These are phyloP conservation scores for Eudorina sp. DNA, from an alignment of 139 green algal species.

Conservation along the genomic window DNA sequence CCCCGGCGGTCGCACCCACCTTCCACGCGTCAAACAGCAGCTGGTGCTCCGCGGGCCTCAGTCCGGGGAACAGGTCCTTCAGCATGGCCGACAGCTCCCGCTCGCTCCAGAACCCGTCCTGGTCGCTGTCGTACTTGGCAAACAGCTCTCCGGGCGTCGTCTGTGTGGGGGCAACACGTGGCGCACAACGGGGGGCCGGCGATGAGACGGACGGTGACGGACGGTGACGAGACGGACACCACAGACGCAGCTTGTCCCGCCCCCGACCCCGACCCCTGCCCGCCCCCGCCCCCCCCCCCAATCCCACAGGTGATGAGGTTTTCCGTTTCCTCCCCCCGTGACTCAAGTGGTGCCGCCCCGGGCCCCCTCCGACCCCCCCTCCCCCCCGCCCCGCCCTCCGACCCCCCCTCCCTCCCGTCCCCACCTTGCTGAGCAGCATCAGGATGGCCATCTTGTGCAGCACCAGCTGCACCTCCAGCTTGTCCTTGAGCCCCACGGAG, in stretches of 20 bases:
- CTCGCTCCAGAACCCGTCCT: slow-evolving; percentile 60
- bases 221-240: too few relatives aligned
- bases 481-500: slow-evolving; percentile 37
- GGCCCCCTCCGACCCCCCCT: too few relatives aligned
- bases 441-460: slow-evolving; percentile 60
- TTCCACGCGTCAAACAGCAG: slow-evolving; percentile 58
- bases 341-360: too few relatives aligned
- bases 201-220: too few relatives aligned
- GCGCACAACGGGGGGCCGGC: too few relatives aligned
- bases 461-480: slow-evolving; percentile 57
- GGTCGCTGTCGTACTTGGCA: slow-evolving; percentile 49
- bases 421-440: slow-evolving; percentile 48
- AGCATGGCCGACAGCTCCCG: slow-evolving; percentile 62
- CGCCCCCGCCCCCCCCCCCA: too few relatives aligned
- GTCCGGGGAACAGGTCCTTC: slow-evolving; percentile 59
- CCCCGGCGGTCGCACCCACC: too few relatives aligned
- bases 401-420: not conserved
- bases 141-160: slow-evolving; percentile 55
- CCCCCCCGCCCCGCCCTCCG: not conserved
- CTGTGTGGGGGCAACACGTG: too few relatives aligned
- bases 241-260: too few relatives aligned
- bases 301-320: too few relatives aligned
- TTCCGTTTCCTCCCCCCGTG: too few relatives aligned
- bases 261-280: too few relatives aligned
- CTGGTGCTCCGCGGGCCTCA: slow-evolving; percentile 50